Evolutionary conservation across 2,329 filamentous ascomycete species (phyloP).

Genomic region (Leptographium wingfieldii): DNA sequence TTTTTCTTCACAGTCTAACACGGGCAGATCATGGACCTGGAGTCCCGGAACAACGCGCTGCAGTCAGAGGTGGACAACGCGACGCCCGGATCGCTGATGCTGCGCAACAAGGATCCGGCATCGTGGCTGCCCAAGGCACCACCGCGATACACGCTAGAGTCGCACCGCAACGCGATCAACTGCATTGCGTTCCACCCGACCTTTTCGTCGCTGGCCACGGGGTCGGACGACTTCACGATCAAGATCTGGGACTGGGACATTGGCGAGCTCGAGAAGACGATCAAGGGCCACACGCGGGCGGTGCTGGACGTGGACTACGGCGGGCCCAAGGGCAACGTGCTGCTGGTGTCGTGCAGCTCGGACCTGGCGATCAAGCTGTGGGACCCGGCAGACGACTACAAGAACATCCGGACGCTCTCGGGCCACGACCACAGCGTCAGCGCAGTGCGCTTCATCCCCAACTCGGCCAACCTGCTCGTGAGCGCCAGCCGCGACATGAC

Average conservation of each 20-base stretch:
- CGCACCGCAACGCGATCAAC: conserved; percentile 68
- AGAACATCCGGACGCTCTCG: conserved; percentile 82
- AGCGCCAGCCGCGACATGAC: conserved; percentile 78
- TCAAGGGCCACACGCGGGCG: conserved; percentile 84
- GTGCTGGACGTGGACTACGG: conserved; percentile 86
- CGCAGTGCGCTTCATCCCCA: conserved; percentile 72
- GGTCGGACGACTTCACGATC: conserved; percentile 84
- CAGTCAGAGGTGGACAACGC: conserved; percentile 77
- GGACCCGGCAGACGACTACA: conserved; percentile 87
- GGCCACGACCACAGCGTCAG: conserved; percentile 91
- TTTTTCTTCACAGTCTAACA: neutral
- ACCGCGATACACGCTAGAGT: conserved; percentile 69
- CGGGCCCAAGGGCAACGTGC: conserved; percentile 64
- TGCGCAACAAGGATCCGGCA: conserved; percentile 69
- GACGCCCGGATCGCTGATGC: conserved; percentile 62
- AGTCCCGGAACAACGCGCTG: conserved; percentile 57
- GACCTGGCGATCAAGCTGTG: conserved; percentile 92
- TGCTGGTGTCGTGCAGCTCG: conserved; percentile 71
- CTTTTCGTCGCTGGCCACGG: conserved; percentile 81
- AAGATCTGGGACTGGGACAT: conserved; percentile 98
- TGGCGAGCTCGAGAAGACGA: conserved; percentile 76
- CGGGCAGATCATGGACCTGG: conserved; percentile 78
- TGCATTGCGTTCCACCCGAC: conserved; percentile 87
- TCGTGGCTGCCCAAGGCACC: conserved; percentile 80
- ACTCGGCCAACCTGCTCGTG: conserved; percentile 75